A percentile compares a stretch with the other conserved stretches of the same genome.
Conservation (phyloP, 1,284 basidiomycete genomes). For the Melampsora larici-populina region DNA sequence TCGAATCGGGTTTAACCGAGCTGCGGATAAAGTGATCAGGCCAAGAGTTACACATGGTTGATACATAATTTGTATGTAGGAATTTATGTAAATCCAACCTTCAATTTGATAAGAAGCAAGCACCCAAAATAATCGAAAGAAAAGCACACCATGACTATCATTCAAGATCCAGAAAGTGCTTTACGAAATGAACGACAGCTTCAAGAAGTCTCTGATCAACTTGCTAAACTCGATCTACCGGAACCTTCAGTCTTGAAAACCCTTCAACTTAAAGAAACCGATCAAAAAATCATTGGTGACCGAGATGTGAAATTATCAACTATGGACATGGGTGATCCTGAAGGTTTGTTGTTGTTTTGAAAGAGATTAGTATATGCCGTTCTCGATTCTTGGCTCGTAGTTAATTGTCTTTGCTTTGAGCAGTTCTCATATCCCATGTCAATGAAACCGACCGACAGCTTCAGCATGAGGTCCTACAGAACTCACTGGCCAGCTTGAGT, state of each 20-base stretch:
- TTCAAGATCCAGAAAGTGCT: slow-evolving; percentile 14
- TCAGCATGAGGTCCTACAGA: slow-evolving; percentile 44
- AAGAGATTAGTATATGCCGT: background rate
- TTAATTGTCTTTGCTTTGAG: background rate
- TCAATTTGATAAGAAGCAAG: too few species aligned
- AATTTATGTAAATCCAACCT: too few species aligned
- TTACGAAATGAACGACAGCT: slow-evolving; percentile 25
- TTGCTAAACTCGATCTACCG: slow-evolving; percentile 28
- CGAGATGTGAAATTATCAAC: slow-evolving; percentile 38
- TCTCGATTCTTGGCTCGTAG: background rate
- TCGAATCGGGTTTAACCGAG: too few species aligned
- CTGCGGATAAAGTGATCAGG: too few species aligned
- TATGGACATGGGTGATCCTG: slow-evolving; percentile 41
- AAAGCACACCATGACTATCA: slow-evolving; percentile 3
- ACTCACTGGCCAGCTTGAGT: slow-evolving; percentile 49
- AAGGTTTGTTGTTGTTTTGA: slow-evolving; percentile 7
- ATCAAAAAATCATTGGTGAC: slow-evolving; percentile 33
- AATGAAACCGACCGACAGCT: slow-evolving; percentile 42
- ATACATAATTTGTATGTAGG: too few species aligned
- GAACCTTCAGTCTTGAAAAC: slow-evolving; percentile 37
- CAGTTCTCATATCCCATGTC: slow-evolving; percentile 26
- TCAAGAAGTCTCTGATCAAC: slow-evolving; percentile 16
- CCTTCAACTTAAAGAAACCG: slow-evolving; percentile 25
- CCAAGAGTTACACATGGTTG: too few species aligned
- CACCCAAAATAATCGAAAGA: too few species aligned